Conservation (phyloP, 2,329 filamentous ascomycete species). For the Seiridium unicorne region DNA sequence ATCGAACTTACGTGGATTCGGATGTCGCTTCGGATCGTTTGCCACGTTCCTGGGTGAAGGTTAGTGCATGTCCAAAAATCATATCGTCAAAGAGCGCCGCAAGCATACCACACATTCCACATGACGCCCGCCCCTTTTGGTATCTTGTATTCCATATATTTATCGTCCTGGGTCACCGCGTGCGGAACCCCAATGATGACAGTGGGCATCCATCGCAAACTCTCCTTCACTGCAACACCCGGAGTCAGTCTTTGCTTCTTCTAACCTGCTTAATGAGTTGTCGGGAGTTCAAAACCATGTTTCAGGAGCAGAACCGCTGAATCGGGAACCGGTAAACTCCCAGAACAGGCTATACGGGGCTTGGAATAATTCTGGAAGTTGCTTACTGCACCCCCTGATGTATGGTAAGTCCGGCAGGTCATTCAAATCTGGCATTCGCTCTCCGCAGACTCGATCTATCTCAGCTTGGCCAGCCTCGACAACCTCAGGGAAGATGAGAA, state of each 20-base stretch:
- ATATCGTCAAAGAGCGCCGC: neutral
- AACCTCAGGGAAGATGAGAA: constrained; percentile 48
- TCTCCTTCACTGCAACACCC: constrained; percentile 43
- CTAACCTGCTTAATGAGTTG: too few relatives aligned
- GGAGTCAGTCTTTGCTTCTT: too few relatives aligned
- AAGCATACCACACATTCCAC: constrained; percentile 39
- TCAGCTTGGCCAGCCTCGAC: constrained; percentile 48
- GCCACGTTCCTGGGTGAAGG: constrained; percentile 35
- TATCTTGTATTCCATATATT: constrained; percentile 41
- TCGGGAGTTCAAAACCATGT: too few relatives aligned
- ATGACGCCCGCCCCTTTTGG: constrained; percentile 34
- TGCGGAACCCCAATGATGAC: constrained; percentile 37
- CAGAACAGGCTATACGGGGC: too few relatives aligned
- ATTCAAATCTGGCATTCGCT: constrained; percentile 45
- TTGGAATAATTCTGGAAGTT: too few relatives aligned
- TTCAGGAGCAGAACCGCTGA: too few relatives aligned
- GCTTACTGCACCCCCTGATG: constrained; percentile 40
- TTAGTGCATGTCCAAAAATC: neutral
- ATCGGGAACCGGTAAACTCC: too few relatives aligned
- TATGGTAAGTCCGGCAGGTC: constrained; percentile 50
- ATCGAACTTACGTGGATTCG: constrained; percentile 37
- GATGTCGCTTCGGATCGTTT: constrained; percentile 37
- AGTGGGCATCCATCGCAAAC: constrained; percentile 50
- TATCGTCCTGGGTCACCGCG: constrained; percentile 40
- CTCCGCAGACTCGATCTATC: constrained; percentile 51